phyloP scores from a whole-genome alignment of 2,329 filamentous ascomycete species.

The Fusarium falciforme region DNA sequence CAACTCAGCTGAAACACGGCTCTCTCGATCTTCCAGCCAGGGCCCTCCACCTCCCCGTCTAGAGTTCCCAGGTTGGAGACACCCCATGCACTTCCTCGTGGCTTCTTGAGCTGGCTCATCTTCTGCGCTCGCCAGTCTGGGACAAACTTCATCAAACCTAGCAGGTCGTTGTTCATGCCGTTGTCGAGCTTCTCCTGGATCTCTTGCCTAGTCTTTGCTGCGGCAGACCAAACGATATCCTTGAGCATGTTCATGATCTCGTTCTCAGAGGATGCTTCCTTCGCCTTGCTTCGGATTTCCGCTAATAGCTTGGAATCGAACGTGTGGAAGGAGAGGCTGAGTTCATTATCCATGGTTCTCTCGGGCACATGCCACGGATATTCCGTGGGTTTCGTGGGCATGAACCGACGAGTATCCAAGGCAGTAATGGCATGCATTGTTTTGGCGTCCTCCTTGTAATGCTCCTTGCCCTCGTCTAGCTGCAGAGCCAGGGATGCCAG shows the following conservation, averaged over 20 bases:
- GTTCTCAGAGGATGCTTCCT: not conserved
- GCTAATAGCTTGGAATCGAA: conserved; percentile 15
- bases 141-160: conserved; percentile 41
- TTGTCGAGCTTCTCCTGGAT: conserved; percentile 28
- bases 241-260: conserved; percentile 32
- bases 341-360: conserved; percentile 33
- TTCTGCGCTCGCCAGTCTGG: conserved; percentile 39
- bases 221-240: conserved; percentile 22
- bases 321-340: conserved; percentile 27
- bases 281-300: conserved; percentile 32
- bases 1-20: conserved; percentile 38
- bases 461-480: conserved; percentile 9
- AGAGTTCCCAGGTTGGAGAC: conserved; percentile 46
- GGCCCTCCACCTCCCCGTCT: conserved; percentile 24
- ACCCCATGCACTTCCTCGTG: conserved; percentile 35
- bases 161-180: conserved; percentile 38
- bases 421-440: conserved; percentile 33
- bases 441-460: conserved; percentile 20
- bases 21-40: conserved; percentile 37
- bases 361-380: conserved; percentile 32
- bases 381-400: conserved; percentile 14
- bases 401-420: conserved; percentile 31
- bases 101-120: conserved; percentile 32
- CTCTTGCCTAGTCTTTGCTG: conserved; percentile 18
- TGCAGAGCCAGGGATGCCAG: conserved; percentile 38